A percentile compares a stretch with the other conserved stretches of the same genome.
Evolutionary conservation across 345 rosid species (phyloP).

Genomic region (Geranium rotundifolium): DNA sequence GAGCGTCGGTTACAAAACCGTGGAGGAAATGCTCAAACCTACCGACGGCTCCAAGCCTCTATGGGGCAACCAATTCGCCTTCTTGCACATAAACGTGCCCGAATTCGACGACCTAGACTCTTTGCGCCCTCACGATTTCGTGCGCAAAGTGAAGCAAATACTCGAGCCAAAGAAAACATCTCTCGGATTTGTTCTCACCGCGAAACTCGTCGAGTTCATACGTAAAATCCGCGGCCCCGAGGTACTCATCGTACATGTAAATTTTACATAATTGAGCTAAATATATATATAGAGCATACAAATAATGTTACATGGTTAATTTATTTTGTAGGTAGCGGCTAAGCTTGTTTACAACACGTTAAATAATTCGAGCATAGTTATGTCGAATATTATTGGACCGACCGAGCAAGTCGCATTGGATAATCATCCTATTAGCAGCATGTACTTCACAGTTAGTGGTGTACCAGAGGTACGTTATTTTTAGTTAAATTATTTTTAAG

Average conservation of each 20-base stretch:
- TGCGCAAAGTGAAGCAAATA: slow-evolving; percentile 13
- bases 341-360: slow-evolving; percentile 24
- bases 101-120: slow-evolving; percentile 3
- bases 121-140: slow-evolving; percentile 18
- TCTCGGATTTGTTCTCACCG: slow-evolving; percentile 19
- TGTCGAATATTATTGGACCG: slow-evolving; percentile 41
- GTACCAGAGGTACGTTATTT: slow-evolving; percentile 42
- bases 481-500: no score
- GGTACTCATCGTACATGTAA: no score
- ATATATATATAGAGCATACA: no score
- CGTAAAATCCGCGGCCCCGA: slow-evolving; percentile 26
- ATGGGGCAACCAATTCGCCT: slow-evolving; percentile 38
- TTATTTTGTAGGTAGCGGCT: slow-evolving; percentile 15
- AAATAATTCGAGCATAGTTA: slow-evolving; percentile 37
- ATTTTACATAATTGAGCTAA: no score
- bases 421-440: slow-evolving; percentile 34
- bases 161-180: slow-evolving; percentile 23
- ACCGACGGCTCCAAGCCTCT: slow-evolving; percentile 20
- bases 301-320: neutral
- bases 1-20: slow-evolving; percentile 29
- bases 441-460: slow-evolving; percentile 32
- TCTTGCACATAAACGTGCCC: slow-evolving; percentile 26
- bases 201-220: slow-evolving; percentile 15
- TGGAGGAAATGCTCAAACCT: slow-evolving; percentile 35
- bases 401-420: slow-evolving; percentile 31